Conservation (phyloP, 768 basidiomycete genomes). For the Boletus reticulatus region DNA sequence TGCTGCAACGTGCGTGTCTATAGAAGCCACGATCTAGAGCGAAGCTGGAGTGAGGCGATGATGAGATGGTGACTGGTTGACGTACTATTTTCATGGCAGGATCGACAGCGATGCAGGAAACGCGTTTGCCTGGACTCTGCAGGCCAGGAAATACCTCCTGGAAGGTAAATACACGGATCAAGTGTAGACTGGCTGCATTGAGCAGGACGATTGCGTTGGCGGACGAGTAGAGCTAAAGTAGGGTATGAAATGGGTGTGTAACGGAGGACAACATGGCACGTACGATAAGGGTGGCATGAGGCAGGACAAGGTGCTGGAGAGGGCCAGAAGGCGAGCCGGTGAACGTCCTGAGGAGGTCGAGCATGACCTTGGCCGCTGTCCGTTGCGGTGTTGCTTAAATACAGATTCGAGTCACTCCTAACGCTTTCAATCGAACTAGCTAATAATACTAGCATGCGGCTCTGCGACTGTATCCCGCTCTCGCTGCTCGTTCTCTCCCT, state of each 20-base stretch:
- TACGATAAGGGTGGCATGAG: constrained; percentile 58
- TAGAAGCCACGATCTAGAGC: constrained; percentile 68
- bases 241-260: not conserved
- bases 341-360: constrained; percentile 45
- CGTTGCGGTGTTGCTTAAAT: constrained; percentile 10
- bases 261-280: constrained; percentile 25
- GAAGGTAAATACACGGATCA: constrained; percentile 72
- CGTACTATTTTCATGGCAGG: constrained; percentile 79
- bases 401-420: not conserved
- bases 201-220: constrained; percentile 69
- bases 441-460: constrained; percentile 27
- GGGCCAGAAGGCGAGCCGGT: constrained; percentile 51
- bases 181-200: constrained; percentile 61
- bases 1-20: constrained; percentile 64
- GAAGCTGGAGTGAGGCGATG: constrained; percentile 8
- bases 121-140: constrained; percentile 39
- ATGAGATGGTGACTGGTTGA: constrained; percentile 12
- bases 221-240: constrained; percentile 64
- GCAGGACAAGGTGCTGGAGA: constrained; percentile 57
- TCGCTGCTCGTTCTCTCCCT: constrained; percentile 30
- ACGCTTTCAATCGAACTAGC: too few relatives aligned
- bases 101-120: constrained; percentile 70
- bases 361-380: constrained; percentile 34
- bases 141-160: constrained; percentile 78
- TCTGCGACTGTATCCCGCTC: constrained; percentile 33